Evolutionary conservation across 805 yeast species (phyloP), one percentile per base, ranked within the genome.

Genomic region (Brettanomyces sp.): DNA sequence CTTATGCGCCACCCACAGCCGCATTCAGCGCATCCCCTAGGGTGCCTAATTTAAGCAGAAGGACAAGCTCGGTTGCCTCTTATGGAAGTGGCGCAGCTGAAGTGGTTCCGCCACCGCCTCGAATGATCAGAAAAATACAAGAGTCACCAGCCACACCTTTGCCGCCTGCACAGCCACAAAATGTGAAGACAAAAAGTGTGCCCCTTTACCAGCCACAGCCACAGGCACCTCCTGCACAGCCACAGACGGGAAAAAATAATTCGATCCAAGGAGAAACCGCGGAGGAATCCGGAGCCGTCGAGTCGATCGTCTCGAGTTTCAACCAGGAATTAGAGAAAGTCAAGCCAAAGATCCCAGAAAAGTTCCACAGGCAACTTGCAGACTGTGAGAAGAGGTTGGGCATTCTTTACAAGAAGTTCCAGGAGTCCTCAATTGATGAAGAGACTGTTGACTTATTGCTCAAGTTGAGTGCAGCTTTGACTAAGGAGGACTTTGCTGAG

Each of bases 351-450:
- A 76, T 88, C 39, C 95, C 96, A 24, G 85, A 79, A 43, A 80
- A 78, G 59, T 87, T 77, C 57, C 62, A 74, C 25, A 82, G 79
- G 50, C 96, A 88, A 57, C 74, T 84, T 44, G 69, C 66, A 41
- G 98, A 91, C 62, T 80, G 95, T 59, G 91, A 82, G 54, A 83
- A 84, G 68, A 79, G 98, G 62, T 66, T 93, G 47, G 75, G 79
- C 51, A 74, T 87, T 44, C 69, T 93, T 51, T 88, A 75, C 60
- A 89, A 81, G 54, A 88, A 82, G 55, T 74, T 93, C 66, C 83
- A 84, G 60, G 37, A 35, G 22, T 18, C 37, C 8, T 35, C 13
- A n/a, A 35, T n/a, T 12, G 37, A 35, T 7, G 37, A 35, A 12
- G 79, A 70, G n/a, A 73, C 84, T 1, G 64, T 84, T 35, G 67